phyloP scores from a whole-genome alignment of 768 basidiomycete genomes.

The Tylopilus sp. region DNA sequence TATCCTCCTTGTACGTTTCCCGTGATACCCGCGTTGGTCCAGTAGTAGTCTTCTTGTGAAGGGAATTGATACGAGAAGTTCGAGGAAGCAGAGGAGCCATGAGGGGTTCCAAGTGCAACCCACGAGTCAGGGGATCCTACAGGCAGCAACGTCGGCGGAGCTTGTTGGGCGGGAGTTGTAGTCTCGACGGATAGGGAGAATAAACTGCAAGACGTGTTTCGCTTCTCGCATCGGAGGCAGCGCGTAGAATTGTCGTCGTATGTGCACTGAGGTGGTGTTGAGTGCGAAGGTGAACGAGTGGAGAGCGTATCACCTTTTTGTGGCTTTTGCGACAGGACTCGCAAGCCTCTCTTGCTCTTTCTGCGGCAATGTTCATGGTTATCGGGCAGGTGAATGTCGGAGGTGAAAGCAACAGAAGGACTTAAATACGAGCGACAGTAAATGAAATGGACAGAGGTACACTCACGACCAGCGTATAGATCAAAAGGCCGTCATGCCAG shows the following conservation, averaged over 20 bases:
- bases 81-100: conserved; percentile 1
- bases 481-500: conserved; percentile 8
- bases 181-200: conserved; percentile 10
- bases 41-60: not conserved
- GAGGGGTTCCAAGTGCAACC: conserved; percentile 3
- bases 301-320: conserved; percentile 17
- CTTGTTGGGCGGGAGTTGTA: conserved; percentile 3
- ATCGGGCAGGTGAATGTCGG: conserved; percentile 1
- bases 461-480: conserved; percentile 4
- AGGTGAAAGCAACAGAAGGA: not conserved
- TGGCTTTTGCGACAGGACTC: conserved; percentile 22
- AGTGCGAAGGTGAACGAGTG: not conserved
- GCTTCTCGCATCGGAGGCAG: conserved; percentile 19
- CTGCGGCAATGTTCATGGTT: conserved; percentile 16
- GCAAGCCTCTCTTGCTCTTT: conserved; percentile 29
- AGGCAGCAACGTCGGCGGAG: not conserved
- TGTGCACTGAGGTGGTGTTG: conserved; percentile 12
- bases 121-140: conserved; percentile 1
- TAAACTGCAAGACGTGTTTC: conserved; percentile 12
- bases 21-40: not conserved
- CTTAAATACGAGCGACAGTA: conserved; percentile 19
- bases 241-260: conserved; percentile 12
- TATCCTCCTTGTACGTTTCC: conserved; percentile 3
- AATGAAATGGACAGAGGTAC: conserved; percentile 10
- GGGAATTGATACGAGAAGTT: not conserved